phyloP scores from a whole-genome alignment of 805 yeast species.

The Pichia thaimueangensis region DNA sequence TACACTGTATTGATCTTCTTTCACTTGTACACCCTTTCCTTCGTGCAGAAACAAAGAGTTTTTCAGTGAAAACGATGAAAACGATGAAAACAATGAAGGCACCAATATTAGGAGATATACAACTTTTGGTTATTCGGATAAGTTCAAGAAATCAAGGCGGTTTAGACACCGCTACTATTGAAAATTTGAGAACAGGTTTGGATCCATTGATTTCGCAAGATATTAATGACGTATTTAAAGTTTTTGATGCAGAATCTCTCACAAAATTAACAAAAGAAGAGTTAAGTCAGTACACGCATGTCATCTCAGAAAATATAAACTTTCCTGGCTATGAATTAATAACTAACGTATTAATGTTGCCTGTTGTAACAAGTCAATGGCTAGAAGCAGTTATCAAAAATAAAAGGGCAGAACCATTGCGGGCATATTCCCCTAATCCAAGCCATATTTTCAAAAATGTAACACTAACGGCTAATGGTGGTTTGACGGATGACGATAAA shows the following conservation, averaged over 20 bases:
- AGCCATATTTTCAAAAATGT: slow-evolving; percentile 55
- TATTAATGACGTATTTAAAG: slow-evolving; percentile 3
- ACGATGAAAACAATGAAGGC: too few species aligned
- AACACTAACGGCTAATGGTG: slow-evolving; percentile 45
- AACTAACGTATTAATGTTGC: slow-evolving; percentile 50
- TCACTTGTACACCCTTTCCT: too few species aligned
- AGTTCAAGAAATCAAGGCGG: neutral
- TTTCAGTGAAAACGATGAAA: too few species aligned
- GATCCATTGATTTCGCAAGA: neutral
- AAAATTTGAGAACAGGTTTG: slow-evolving; percentile 1
- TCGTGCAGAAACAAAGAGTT: too few species aligned
- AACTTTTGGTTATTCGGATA: slow-evolving; percentile 2
- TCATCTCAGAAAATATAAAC: slow-evolving; percentile 44
- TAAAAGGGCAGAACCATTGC: slow-evolving; percentile 41
- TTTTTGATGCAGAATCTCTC: slow-evolving; percentile 12
- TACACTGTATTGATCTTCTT: too few species aligned
- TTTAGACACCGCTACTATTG: neutral
- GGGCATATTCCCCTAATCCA: slow-evolving; percentile 69
- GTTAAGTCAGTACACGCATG: slow-evolving; percentile 32
- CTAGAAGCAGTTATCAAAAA: slow-evolving; percentile 39
- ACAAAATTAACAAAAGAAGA: slow-evolving; percentile 14
- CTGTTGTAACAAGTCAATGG: slow-evolving; percentile 62
- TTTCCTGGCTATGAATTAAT: slow-evolving; percentile 43
- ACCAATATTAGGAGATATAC: slow-evolving; percentile 3
- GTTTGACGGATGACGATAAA: slow-evolving; percentile 46